phyloP scores from a whole-genome alignment of 495 filamentous ascomycete species.

The Penicillium subrubescens region DNA sequence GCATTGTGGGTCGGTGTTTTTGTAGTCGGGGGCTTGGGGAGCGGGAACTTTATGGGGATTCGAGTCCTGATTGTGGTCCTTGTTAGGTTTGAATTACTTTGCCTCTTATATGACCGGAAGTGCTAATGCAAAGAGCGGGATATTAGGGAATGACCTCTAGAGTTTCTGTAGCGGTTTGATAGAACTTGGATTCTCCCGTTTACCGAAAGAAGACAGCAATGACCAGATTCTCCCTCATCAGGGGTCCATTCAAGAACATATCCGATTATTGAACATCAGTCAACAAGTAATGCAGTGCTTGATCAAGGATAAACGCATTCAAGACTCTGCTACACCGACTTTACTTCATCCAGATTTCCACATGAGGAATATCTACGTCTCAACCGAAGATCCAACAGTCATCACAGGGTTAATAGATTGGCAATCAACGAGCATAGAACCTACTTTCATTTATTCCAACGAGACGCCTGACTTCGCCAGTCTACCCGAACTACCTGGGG shows the following conservation, averaged over 20 bases:
- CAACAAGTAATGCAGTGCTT: slow-evolving; percentile 33
- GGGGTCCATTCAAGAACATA: slow-evolving; percentile 37
- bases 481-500: slow-evolving; percentile 10
- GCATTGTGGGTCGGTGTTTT: slow-evolving; percentile 40
- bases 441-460: slow-evolving; percentile 41
- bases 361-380: slow-evolving; percentile 48
- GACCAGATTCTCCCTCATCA: slow-evolving; percentile 24
- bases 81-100: not conserved
- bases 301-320: slow-evolving; percentile 30
- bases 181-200: not conserved
- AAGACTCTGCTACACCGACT: slow-evolving; percentile 33
- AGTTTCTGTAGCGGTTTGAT: not conserved
- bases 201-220: not conserved
- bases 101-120: not conserved
- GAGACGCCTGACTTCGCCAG: slow-evolving; percentile 38
- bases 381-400: slow-evolving; percentile 37
- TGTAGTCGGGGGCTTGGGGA: slow-evolving; percentile 46
- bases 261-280: slow-evolving; percentile 30
- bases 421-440: slow-evolving; percentile 42
- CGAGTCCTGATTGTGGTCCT: slow-evolving; percentile 4
- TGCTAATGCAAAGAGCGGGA: not conserved
- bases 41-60: slow-evolving; percentile 8
- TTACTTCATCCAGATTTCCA: slow-evolving; percentile 45
- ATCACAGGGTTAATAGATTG: slow-evolving; percentile 46
- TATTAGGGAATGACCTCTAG: not conserved